Evolutionary conservation across 352 stramenopile genomes (phyloP).

Genomic region (Phytophthora palmivora): DNA sequence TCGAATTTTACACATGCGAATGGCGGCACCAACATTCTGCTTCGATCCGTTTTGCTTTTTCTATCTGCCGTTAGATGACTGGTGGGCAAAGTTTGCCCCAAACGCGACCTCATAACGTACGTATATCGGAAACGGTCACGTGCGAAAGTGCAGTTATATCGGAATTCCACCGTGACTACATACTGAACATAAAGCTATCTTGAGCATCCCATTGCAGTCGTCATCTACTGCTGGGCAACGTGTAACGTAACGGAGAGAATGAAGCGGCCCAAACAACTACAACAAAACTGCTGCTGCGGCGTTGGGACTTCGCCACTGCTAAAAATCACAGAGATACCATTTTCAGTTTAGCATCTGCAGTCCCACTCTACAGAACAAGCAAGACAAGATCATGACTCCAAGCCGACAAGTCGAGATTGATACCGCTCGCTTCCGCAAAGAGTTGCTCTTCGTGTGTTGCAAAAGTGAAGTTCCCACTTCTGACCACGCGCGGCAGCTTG

Average conservation of each 20-base stretch:
- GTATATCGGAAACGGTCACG: constrained; percentile 9
- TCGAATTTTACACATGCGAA: constrained; percentile 29
- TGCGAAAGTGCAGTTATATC: constrained; percentile 9
- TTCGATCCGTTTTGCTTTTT: constrained; percentile 17
- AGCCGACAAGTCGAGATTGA: constrained; percentile 26
- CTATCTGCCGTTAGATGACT: background rate
- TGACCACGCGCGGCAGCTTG: constrained; percentile 37
- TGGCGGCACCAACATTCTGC: constrained; percentile 4
- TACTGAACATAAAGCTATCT: background rate
- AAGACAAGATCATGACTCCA: constrained; percentile 25
- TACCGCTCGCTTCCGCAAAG: constrained; percentile 33
- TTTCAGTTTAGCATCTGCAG: constrained; percentile 17
- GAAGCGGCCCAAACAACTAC: background rate
- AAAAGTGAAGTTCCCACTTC: constrained; percentile 32
- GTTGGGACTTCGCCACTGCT: background rate
- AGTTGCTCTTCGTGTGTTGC: constrained; percentile 43
- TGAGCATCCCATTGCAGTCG: constrained; percentile 8
- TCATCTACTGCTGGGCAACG: constrained; percentile 17
- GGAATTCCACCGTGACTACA: constrained; percentile 1
- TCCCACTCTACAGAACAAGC: constrained; percentile 16
- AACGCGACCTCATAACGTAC: background rate
- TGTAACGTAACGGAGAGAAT: constrained; percentile 13
- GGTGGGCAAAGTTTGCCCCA: background rate
- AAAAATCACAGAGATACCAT: constrained; percentile 1
- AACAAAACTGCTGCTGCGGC: constrained; percentile 29